A percentile compares a stretch with the other conserved stretches of the same genome.
Evolutionary conservation across 2,329 filamentous ascomycete genomes (phyloP).

Genomic region (Didymella pomorum): DNA sequence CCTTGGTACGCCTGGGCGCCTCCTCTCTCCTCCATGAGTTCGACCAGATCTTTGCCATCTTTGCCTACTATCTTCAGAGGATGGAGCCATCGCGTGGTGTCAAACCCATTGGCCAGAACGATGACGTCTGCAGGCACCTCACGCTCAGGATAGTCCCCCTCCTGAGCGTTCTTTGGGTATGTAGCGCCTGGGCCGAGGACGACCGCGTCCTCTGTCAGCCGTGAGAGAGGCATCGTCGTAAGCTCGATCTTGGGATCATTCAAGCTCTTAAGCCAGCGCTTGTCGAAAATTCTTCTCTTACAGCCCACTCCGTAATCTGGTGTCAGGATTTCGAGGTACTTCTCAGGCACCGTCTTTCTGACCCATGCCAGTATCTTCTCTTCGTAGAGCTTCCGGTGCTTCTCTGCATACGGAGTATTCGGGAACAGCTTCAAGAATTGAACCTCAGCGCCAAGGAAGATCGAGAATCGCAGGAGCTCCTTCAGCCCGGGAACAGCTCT

Average conservation of each 20-base stretch:
- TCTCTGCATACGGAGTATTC: constrained; percentile 48
- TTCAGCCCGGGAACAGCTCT: constrained; percentile 61
- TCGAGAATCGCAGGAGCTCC: constrained; percentile 54
- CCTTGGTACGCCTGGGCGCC: constrained; percentile 69
- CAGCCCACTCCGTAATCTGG: constrained; percentile 70
- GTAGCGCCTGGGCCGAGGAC: constrained; percentile 60
- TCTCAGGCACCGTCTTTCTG: constrained; percentile 60
- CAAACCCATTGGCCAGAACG: constrained; percentile 68
- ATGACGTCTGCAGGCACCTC: constrained; percentile 67
- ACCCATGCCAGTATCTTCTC: constrained; percentile 57
- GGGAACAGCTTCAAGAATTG: constrained; percentile 61
- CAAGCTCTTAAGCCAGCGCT: constrained; percentile 63
- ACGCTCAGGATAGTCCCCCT: constrained; percentile 41
- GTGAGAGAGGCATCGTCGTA: constrained; percentile 59
- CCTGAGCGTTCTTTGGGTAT: constrained; percentile 54
- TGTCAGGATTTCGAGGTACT: constrained; percentile 68
- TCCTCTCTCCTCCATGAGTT: constrained; percentile 67
- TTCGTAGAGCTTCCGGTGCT: constrained; percentile 52
- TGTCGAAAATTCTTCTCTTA: constrained; percentile 69
- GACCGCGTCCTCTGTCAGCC: constrained; percentile 59
- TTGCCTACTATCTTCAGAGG: constrained; percentile 63
- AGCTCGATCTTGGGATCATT: constrained; percentile 63
- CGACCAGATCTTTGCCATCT: constrained; percentile 58
- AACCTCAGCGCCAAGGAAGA: constrained; percentile 55
- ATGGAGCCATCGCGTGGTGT: constrained; percentile 63